These are phyloP conservation scores for Phalaenopsis hybrid DNA, from an alignment of 116 monocot genomes.

Conservation along the genomic window DNA sequence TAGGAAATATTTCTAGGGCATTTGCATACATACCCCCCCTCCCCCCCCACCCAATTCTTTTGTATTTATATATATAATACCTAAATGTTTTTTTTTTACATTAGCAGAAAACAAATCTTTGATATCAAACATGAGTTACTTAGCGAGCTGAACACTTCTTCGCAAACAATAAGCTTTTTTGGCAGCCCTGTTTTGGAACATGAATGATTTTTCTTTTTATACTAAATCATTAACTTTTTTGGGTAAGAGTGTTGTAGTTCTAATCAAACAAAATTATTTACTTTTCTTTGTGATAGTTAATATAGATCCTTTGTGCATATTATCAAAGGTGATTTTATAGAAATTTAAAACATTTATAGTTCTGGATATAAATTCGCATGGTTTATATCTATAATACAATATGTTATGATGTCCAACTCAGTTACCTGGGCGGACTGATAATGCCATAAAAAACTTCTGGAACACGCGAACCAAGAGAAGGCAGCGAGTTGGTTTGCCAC, in stretches of 20 bases:
- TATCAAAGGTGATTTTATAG: not conserved
- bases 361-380: not conserved
- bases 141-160: no score
- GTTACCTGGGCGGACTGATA: conserved; percentile 57
- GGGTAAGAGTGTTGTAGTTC: not conserved
- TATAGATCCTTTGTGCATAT: not conserved
- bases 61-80: no score
- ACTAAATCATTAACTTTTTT: not conserved
- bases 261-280: not conserved
- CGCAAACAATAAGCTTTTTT: no score
- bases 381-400: not conserved
- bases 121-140: no score
- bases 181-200: not conserved
- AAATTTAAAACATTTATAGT: not conserved
- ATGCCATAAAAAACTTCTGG: conserved; percentile 61
- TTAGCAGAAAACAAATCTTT: no score
- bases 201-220: not conserved
- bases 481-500: conserved; percentile 40
- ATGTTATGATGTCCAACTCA: conserved; percentile 13
- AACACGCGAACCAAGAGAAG: conserved; percentile 64
- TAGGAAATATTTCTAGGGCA: no score
- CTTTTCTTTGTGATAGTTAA: not conserved
- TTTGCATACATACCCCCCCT: no score
- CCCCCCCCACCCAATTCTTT: no score
- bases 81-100: no score